Evolutionary conservation across 495 filamentous ascomycete species (phyloP).

Genomic region (Cetradonia linearis): DNA sequence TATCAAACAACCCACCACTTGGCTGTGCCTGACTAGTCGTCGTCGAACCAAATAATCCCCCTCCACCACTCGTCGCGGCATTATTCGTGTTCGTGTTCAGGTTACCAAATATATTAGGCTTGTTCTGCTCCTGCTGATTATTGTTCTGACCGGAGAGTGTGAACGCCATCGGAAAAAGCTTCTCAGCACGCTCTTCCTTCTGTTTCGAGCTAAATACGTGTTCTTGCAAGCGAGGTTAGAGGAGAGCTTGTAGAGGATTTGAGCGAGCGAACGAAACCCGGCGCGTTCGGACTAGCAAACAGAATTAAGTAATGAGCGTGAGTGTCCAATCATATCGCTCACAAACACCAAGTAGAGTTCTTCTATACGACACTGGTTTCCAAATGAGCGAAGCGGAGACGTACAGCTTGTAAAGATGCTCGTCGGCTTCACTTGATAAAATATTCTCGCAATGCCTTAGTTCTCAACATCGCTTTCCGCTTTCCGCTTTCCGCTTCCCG

Average conservation of each 20-base stretch:
- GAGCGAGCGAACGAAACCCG: not conserved
- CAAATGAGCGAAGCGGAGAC: not conserved
- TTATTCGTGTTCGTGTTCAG: constrained; percentile 10
- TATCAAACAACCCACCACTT: constrained; percentile 28
- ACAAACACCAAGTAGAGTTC: not conserved
- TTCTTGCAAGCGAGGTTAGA: not conserved
- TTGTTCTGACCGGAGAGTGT: constrained; percentile 15
- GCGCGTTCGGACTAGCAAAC: not conserved
- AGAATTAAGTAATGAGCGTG: not conserved
- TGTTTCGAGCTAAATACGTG: not conserved
- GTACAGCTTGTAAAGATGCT: not conserved
- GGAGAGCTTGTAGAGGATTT: not conserved
- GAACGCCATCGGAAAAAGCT: not conserved
- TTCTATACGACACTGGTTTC: not conserved
- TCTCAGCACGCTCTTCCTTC: not conserved
- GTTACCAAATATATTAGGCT: constrained; percentile 33
- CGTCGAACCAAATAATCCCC: constrained; percentile 17
- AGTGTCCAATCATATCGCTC: not conserved
- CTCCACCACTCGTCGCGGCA: not conserved
- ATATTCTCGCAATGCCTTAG: too few relatives aligned
- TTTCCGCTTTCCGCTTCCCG: constrained; percentile 13
- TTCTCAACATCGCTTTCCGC: not conserved
- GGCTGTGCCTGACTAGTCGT: constrained; percentile 23
- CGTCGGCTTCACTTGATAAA: not conserved
- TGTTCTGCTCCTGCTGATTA: constrained; percentile 28